phyloP scores from a whole-genome alignment of 2,329 filamentous ascomycete species.

The Pseudocercospora cruenta region DNA sequence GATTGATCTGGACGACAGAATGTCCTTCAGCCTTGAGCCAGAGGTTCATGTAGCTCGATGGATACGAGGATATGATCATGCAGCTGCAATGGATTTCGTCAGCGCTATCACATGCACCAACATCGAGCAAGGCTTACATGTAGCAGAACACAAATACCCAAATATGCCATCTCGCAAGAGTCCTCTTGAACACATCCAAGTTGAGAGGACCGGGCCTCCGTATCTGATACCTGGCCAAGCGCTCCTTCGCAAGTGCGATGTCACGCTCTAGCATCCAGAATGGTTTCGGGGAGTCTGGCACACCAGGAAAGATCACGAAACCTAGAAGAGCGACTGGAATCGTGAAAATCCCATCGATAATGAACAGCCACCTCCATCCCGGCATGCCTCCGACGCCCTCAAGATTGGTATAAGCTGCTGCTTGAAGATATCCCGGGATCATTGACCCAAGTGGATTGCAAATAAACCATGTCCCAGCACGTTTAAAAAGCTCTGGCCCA shows the following conservation, averaged over 20 bases:
- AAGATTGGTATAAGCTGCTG: constrained; percentile 49
- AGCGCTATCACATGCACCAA: not conserved
- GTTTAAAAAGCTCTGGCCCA: constrained; percentile 62
- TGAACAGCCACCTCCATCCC: constrained; percentile 58
- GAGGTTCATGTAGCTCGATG: constrained; percentile 23
- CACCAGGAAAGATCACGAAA: constrained; percentile 17
- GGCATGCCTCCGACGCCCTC: constrained; percentile 53
- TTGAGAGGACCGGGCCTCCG: not conserved
- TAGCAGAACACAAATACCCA: constrained; percentile 16
- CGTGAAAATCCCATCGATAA: constrained; percentile 60
- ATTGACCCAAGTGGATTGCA: constrained; percentile 63
- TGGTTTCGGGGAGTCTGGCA: constrained; percentile 9
- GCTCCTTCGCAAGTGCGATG: not conserved
- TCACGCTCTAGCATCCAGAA: constrained; percentile 6
- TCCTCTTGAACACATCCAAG: constrained; percentile 16
- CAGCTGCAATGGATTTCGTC: constrained; percentile 2
- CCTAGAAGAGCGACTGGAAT: constrained; percentile 16
- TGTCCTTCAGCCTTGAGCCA: constrained; percentile 25
- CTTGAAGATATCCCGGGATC: constrained; percentile 65
- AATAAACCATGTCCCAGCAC: constrained; percentile 62
- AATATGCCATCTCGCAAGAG: constrained; percentile 16
- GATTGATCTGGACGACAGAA: constrained; percentile 22
- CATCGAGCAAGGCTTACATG: constrained; percentile 2
- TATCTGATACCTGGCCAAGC: too few species aligned
- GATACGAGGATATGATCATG: constrained; percentile 20